Evolutionary conservation across 2,329 filamentous ascomycete genomes (phyloP).

Genomic region (Neopestalotiopsis sp.): DNA sequence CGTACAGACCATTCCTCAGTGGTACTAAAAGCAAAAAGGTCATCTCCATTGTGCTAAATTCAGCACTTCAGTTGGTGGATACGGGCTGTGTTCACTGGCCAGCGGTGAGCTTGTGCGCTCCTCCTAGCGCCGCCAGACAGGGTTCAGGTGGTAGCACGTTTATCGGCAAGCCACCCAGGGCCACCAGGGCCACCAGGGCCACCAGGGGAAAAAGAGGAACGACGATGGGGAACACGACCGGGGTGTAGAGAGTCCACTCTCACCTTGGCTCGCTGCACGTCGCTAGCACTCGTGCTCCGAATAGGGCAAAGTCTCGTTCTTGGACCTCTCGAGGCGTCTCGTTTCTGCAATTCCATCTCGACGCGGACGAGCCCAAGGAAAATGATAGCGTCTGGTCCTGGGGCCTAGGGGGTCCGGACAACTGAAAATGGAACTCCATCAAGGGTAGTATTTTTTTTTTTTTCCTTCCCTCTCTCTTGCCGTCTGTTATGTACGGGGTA

Average conservation of each 20-base stretch:
- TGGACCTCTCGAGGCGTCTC: slow-evolving; percentile 14
- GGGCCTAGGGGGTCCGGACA: slow-evolving; percentile 4
- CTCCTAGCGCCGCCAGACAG: slow-evolving; percentile 11
- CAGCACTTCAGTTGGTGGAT: not conserved
- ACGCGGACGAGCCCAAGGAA: slow-evolving; percentile 6
- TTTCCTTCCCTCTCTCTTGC: not conserved
- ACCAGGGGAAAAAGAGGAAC: not conserved
- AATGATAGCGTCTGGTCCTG: slow-evolving; percentile 7
- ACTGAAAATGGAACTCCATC: not conserved
- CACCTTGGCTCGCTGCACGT: slow-evolving; percentile 8
- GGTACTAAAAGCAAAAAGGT: not conserved
- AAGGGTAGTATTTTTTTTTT: not conserved
- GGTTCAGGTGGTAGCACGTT: slow-evolving; percentile 6
- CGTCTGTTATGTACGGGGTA: not conserved
- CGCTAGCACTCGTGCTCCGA: slow-evolving; percentile 7
- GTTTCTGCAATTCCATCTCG: slow-evolving; percentile 8
- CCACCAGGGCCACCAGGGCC: slow-evolving; percentile 4
- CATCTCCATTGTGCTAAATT: slow-evolving; percentile 7
- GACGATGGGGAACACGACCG: not conserved
- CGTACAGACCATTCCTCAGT: not conserved
- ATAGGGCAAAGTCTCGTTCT: slow-evolving; percentile 10
- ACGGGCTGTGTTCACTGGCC: slow-evolving; percentile 10
- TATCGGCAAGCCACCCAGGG: slow-evolving; percentile 13
- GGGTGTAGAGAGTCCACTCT: not conserved
- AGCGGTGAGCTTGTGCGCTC: slow-evolving; percentile 16